These are phyloP conservation scores for Fomitopsis betulina DNA, from an alignment of 1,284 basidiomycete genomes.

Conservation along the genomic window DNA sequence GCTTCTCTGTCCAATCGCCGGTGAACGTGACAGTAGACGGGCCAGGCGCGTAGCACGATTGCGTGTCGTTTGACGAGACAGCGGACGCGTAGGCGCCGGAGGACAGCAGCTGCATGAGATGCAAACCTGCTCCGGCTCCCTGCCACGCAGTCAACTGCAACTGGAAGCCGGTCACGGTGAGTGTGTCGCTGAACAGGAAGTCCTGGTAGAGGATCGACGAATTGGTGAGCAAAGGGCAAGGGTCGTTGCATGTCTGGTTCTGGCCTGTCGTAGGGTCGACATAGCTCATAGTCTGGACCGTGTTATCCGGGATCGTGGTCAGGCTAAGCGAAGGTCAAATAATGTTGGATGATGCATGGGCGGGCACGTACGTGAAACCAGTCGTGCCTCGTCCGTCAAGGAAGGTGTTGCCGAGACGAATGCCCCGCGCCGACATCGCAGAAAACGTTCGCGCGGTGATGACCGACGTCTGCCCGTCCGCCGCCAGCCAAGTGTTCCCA, in stretches of 20 bases:
- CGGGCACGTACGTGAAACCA: slow-evolving; percentile 69
- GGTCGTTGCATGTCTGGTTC: slow-evolving; percentile 65
- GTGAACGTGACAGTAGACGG: slow-evolving; percentile 60
- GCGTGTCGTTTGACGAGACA: slow-evolving; percentile 50
- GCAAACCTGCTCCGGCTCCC: slow-evolving; percentile 79
- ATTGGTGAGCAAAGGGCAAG: slow-evolving; percentile 75
- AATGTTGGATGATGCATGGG: neutral
- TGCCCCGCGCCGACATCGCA: slow-evolving; percentile 69
- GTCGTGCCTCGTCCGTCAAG: slow-evolving; percentile 76
- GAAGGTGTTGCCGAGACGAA: slow-evolving; percentile 91
- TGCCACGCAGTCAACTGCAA: slow-evolving; percentile 76
- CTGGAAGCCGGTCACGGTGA: slow-evolving; percentile 77
- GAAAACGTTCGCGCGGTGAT: slow-evolving; percentile 76
- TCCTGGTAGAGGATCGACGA: slow-evolving; percentile 81
- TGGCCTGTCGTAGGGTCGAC: slow-evolving; percentile 72
- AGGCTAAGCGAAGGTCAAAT: slow-evolving; percentile 45
- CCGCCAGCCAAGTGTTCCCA: slow-evolving; percentile 82
- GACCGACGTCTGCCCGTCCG: slow-evolving; percentile 63
- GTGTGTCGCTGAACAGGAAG: slow-evolving; percentile 69
- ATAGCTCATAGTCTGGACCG: slow-evolving; percentile 71
- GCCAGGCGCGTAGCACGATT: slow-evolving; percentile 73
- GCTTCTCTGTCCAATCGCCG: slow-evolving; percentile 65
- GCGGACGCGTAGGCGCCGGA: slow-evolving; percentile 86
- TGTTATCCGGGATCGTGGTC: slow-evolving; percentile 86
- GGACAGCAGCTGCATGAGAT: slow-evolving; percentile 87